Percentiles rank a stretch among this genome's conserved stretches.
These are phyloP conservation scores for Trichoderma gamsii DNA, from an alignment of 495 filamentous ascomycete genomes.

Conservation along the genomic window DNA sequence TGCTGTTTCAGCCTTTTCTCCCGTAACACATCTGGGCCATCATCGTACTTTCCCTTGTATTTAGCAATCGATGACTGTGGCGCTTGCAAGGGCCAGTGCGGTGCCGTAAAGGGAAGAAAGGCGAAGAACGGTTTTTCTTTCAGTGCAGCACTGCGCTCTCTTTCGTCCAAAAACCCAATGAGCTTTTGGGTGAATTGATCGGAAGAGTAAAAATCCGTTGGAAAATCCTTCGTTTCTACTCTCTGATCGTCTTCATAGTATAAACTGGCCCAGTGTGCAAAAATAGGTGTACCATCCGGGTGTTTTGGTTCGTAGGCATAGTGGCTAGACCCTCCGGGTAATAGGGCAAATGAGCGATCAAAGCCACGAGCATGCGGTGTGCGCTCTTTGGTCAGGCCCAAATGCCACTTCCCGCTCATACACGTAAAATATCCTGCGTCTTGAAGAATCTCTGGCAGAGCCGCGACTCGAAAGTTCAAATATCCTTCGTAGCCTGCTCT, in stretches of 20 bases:
- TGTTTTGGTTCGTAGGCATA: slow-evolving; percentile 37
- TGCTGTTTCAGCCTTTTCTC: slow-evolving; percentile 39
- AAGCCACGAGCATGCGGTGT: slow-evolving; percentile 28
- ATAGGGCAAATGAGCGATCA: slow-evolving; percentile 28
- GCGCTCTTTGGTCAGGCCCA: slow-evolving; percentile 31
- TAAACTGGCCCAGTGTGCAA: slow-evolving; percentile 31
- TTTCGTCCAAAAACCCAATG: slow-evolving; percentile 44
- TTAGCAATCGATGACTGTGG: slow-evolving; percentile 42
- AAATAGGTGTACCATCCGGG: slow-evolving; percentile 18
- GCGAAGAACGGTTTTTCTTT: slow-evolving; percentile 51
- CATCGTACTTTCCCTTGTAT: slow-evolving; percentile 49
- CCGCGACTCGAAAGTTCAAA: slow-evolving; percentile 52
- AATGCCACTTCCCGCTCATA: slow-evolving; percentile 55
- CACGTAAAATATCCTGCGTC: slow-evolving; percentile 55
- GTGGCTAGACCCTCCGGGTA: slow-evolving; percentile 43
- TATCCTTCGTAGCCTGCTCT: slow-evolving; percentile 58
- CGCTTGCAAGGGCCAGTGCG: slow-evolving; percentile 54
- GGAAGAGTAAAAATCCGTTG: slow-evolving; percentile 48
- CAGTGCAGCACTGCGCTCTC: slow-evolving; percentile 33
- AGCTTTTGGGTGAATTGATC: slow-evolving; percentile 46
- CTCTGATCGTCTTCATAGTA: slow-evolving; percentile 48
- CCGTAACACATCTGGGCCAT: slow-evolving; percentile 47
- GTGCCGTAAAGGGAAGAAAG: slow-evolving; percentile 51
- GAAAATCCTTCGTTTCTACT: slow-evolving; percentile 34
- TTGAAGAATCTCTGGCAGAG: slow-evolving; percentile 51